Base-by-base conservation (phyloP, 2,329 filamentous ascomycete genomes). In the Aspergillus udagawae region DNA sequence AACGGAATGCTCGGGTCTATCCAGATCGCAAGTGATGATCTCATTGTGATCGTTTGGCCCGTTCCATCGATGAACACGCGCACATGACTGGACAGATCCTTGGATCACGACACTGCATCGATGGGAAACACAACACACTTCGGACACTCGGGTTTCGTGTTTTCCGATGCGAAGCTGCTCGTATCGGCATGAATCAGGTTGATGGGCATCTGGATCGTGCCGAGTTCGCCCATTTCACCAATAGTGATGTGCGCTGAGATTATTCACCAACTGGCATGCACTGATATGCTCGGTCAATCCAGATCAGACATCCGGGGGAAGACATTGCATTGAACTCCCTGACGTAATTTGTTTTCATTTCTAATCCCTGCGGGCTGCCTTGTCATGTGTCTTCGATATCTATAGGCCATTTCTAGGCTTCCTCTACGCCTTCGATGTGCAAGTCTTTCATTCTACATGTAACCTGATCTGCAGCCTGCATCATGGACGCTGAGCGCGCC, bases 31-130 rank as follows among this genome's bases (percentile, higher is more conserved):
- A 32, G 51, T 48, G 49, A 51, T 58, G 56, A 58, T 53, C 47
- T 58, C 53, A 58, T 55, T 7, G 48, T 58, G 56, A 58, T 32
- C 50, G 14, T 29, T 20, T 27, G 45, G 28, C 14, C 17, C 14
- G 25, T 42, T 10, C 35, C 32, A 25, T 47, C 44, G 23, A 47
- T 27, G 21, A 17, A 47, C 42, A 7, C 9, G 21, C 42, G 17
- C n/a, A 45, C n/a, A 21, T 45, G 42, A 23, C 42, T 7, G 32
- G 32, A 7, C 32, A 6, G 17, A 35, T 35, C 32, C 32, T 12
- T 35, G 44, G 20, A 47, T 44, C 41, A 44, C 2, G 21, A 21
- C 41, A 10, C 41, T 44, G 20, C n/a, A 8, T 44, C 20, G n/a
- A 51, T 32, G 21, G 27, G n/a, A 12, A n/a, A 35, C 14, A 17